phyloP scores from a whole-genome alignment of 345 rosid genomes.

The Luvunga scandens region DNA sequence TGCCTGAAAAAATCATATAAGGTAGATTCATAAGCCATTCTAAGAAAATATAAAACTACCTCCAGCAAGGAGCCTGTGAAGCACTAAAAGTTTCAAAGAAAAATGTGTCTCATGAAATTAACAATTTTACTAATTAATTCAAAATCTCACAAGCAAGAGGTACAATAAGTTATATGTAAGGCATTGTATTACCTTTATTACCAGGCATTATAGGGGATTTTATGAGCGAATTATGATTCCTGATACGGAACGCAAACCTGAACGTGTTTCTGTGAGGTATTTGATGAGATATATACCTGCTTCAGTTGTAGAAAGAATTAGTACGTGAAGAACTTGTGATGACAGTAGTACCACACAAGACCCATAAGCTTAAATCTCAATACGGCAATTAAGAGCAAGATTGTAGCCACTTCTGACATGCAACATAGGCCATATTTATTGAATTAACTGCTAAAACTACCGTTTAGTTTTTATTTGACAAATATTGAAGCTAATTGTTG shows the following conservation, averaged over 20 bases:
- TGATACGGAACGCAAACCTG: slow-evolving; percentile 44
- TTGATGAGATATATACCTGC: slow-evolving; percentile 54
- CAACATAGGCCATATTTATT: not conserved
- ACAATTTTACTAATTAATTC: not conserved
- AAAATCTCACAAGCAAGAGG: not conserved
- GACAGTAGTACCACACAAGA: not conserved
- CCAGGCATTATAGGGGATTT: slow-evolving; percentile 39
- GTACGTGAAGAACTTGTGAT: not conserved
- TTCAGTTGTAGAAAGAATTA: slow-evolving; percentile 19
- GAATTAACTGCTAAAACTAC: not conserved
- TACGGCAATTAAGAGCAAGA: not conserved
- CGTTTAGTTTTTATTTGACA: not conserved
- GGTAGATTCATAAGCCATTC: slow-evolving; percentile 24
- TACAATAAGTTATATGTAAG: not conserved
- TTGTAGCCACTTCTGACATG: not conserved
- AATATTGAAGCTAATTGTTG: no score
- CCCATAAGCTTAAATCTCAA: not conserved
- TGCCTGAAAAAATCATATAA: slow-evolving; percentile 46
- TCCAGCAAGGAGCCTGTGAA: slow-evolving; percentile 21
- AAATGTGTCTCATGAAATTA: not conserved
- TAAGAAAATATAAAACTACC: slow-evolving; percentile 17
- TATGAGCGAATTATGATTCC: slow-evolving; percentile 29
- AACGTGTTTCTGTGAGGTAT: slow-evolving; percentile 31
- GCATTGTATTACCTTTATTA: slow-evolving; percentile 46
- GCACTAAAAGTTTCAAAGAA: slow-evolving; percentile 14